phyloP scores from a whole-genome alignment of 805 yeast genomes.

The Pichia exigua region DNA sequence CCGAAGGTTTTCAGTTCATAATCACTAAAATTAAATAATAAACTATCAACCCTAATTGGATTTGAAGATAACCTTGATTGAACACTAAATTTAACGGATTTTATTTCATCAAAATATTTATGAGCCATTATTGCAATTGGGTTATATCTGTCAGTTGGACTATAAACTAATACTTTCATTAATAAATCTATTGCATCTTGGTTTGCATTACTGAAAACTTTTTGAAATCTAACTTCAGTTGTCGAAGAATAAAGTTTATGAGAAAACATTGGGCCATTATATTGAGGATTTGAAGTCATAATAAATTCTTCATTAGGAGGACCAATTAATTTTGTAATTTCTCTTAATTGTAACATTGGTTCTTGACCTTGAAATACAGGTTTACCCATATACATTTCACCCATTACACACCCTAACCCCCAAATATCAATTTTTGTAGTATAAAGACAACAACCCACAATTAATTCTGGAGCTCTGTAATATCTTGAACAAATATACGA shows the following conservation, averaged over 20 bases:
- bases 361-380: slow-evolving; percentile 95
- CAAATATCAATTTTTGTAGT: slow-evolving; percentile 91
- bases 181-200: slow-evolving; percentile 81
- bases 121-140: slow-evolving; percentile 82
- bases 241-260: slow-evolving; percentile 37
- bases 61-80: slow-evolving; percentile 26
- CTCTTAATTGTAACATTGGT: slow-evolving; percentile 81
- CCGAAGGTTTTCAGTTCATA: slow-evolving; percentile 41
- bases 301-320: slow-evolving; percentile 73
- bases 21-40: slow-evolving; percentile 61
- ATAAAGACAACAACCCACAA: slow-evolving; percentile 83
- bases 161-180: slow-evolving; percentile 76
- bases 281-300: slow-evolving; percentile 65
- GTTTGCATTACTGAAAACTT: slow-evolving; percentile 70
- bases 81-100: slow-evolving; percentile 40
- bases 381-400: slow-evolving; percentile 86
- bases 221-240: slow-evolving; percentile 36
- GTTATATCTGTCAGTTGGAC: slow-evolving; percentile 74
- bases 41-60: slow-evolving; percentile 32
- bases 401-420: slow-evolving; percentile 96
- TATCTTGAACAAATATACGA: slow-evolving; percentile 94
- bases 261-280: slow-evolving; percentile 67
- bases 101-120: slow-evolving; percentile 81
- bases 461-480: slow-evolving; percentile 92
- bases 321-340: slow-evolving; percentile 84